phyloP scores from a whole-genome alignment of 1,284 basidiomycete species.

The Tilletia horrida region DNA sequence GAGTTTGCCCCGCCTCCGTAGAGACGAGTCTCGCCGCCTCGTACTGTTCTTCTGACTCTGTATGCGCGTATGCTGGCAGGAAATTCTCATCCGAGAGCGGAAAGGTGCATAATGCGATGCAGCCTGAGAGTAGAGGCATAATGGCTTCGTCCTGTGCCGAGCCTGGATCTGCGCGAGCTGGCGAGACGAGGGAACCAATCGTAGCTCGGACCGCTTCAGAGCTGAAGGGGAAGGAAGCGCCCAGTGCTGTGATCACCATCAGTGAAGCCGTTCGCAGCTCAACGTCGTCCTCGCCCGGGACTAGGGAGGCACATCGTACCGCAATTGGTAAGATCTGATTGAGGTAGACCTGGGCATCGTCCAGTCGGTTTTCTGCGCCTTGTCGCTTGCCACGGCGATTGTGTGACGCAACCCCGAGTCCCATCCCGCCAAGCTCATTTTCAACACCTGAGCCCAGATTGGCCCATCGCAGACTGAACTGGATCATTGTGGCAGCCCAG shows the following conservation, averaged over 20 bases:
- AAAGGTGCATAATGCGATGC: conserved; percentile 1
- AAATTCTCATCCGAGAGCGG: neutral
- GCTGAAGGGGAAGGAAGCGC: conserved; percentile 12
- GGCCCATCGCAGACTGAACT: conserved; percentile 60
- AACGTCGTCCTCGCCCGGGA: neutral
- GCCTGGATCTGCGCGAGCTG: neutral
- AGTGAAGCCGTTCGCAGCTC: conserved; percentile 2
- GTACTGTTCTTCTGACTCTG: neutral
- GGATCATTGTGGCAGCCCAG: conserved; percentile 75
- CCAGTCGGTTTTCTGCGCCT: conserved; percentile 21
- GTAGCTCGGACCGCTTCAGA: conserved; percentile 9
- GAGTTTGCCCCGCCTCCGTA: conserved; percentile 2
- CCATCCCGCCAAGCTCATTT: conserved; percentile 59
- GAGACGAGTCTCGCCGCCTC: neutral
- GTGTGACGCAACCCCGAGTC: conserved; percentile 41
- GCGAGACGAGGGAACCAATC: conserved; percentile 9
- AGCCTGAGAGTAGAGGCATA: conserved; percentile 6
- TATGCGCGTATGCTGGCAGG: neutral
- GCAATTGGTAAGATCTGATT: conserved; percentile 54
- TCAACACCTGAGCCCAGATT: conserved; percentile 23
- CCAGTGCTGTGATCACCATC: conserved; percentile 14
- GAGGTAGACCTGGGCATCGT: conserved; percentile 44
- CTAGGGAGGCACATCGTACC: conserved; percentile 24
- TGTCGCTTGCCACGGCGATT: conserved; percentile 28
- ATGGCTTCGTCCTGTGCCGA: neutral